Evolutionary conservation across 106 monocot species (phyloP), one percentile per base, ranked within the genome.

Genomic region (Phalaenopsis aphrodite): DNA sequence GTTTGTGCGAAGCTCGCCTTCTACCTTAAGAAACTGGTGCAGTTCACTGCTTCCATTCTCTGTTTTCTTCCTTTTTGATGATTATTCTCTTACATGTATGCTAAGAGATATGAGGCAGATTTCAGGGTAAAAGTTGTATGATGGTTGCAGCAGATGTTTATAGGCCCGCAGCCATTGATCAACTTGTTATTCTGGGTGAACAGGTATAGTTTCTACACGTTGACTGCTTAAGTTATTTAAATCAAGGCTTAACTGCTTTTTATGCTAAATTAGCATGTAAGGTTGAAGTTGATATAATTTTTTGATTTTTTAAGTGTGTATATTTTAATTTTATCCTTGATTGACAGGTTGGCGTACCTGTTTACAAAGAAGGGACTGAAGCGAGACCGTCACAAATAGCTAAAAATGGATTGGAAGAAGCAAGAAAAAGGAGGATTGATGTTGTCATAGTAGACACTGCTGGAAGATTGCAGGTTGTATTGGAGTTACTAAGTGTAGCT

Each of bases 51-150:
- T 21, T 72, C 45, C 77, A 77, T 76, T 42, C 55, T 17, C 10
- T 75, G 66, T 0, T 23, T 38, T 48, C 47, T 16, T 42, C 68
- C 57, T 42, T 76, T 21, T 30, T 67, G 38, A 65, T 65, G 24
- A 65, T 65, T 5, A 24, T 10, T 65, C 24, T 55, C 39, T 21
- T 30, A 82, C 5, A 11, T 72, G 42, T 42, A 75, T 86, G 42
- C 82, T 89, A 88, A 85, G 69, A 79, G 77, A 74, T 65, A 81
- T 81, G 41, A 39, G 76, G 80, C 75, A 82, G 80, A 83, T 81
- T 87, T 80, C 92, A 97, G 97, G 97, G 97, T 74, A 97, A 97
- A 89, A 90, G 92, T 81, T 97, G 94, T 77, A 88, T 97, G 94
- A 77, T 97, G 75, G 92, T 97, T 86, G 97, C 97, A 82, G 92